Evolutionary conservation across 2,329 filamentous ascomycete species (phyloP).

Genomic region (Fusarium sp.): DNA sequence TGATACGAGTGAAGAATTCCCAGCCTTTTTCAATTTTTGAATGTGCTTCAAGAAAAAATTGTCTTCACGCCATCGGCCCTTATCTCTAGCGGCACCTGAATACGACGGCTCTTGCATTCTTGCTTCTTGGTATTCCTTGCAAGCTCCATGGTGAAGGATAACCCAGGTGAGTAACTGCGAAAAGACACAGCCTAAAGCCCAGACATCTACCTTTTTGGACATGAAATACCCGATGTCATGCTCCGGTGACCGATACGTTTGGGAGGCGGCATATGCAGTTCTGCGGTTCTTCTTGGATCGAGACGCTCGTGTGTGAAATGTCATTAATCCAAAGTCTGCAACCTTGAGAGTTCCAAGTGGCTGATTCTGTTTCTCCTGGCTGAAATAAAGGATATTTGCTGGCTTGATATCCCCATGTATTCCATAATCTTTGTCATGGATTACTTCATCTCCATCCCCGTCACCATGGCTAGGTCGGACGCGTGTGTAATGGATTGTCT

Average conservation of each 20-base stretch:
- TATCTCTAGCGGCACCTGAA: not conserved
- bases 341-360: slow-evolving; percentile 1
- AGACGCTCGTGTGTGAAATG: not conserved
- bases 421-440: not conserved
- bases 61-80: not conserved
- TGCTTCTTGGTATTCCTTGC: rapidly evolving
- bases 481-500: not conserved
- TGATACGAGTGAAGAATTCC: no score
- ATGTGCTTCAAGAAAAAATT: slow-evolving; percentile 1
- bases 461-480: not conserved
- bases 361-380: rapidly evolving
- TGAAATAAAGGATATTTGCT: not conserved
- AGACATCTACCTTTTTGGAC: not conserved
- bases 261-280: rapidly evolving
- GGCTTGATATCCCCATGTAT: slow-evolving; percentile 19
- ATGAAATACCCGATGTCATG: not conserved
- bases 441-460: rapidly evolving
- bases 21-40: not conserved
- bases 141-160: rapidly evolving
- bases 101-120: rapidly evolving
- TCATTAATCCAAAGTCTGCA: slow-evolving; percentile 5
- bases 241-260: not conserved
- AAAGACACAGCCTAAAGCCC: slow-evolving; percentile 18
- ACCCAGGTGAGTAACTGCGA: slow-evolving; percentile 7
- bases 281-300: not conserved